Conservation (phyloP, 2,329 filamentous ascomycete genomes). For the Aspergillus awamori region DNA sequence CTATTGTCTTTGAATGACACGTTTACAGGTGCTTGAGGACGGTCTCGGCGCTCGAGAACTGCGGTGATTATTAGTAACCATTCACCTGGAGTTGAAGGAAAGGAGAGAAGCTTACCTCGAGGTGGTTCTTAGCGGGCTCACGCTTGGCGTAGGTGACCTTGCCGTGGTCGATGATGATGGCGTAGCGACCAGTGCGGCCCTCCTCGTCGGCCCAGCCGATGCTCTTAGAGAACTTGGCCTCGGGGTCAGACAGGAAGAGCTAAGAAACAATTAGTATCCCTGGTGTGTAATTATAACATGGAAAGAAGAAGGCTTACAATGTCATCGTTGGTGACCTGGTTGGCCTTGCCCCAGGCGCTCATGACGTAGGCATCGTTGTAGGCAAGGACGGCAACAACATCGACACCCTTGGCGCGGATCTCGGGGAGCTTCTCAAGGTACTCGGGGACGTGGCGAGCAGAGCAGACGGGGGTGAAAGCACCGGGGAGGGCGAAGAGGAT, state of each 20-base stretch:
- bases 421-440: slow-evolving; percentile 73
- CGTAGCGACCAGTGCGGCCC: slow-evolving; percentile 76
- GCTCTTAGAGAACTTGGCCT: slow-evolving; percentile 73
- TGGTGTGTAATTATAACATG: neutral
- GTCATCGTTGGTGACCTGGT: slow-evolving; percentile 71
- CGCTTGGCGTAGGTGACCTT: slow-evolving; percentile 80
- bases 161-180: slow-evolving; percentile 79
- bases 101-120: slow-evolving; percentile 40
- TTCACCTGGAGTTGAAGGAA: slow-evolving; percentile 19
- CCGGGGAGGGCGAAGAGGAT: slow-evolving; percentile 70
- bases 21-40: slow-evolving; percentile 44
- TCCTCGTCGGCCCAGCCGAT: slow-evolving; percentile 74
- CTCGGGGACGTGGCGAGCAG: slow-evolving; percentile 75
- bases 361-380: slow-evolving; percentile 86
- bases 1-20: slow-evolving; percentile 13
- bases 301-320: slow-evolving; percentile 53
- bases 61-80: slow-evolving; percentile 10
- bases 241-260: slow-evolving; percentile 77
- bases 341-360: slow-evolving; percentile 89
- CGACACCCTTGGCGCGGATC: slow-evolving; percentile 79
- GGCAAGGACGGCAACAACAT: slow-evolving; percentile 78
- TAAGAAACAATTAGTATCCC: slow-evolving; percentile 29
- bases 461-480: slow-evolving; percentile 87
- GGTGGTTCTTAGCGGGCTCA: slow-evolving; percentile 56
- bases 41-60: slow-evolving; percentile 45